Evolutionary conservation across 352 stramenopile genomes (phyloP).

Genomic region (Phytophthora rubi): DNA sequence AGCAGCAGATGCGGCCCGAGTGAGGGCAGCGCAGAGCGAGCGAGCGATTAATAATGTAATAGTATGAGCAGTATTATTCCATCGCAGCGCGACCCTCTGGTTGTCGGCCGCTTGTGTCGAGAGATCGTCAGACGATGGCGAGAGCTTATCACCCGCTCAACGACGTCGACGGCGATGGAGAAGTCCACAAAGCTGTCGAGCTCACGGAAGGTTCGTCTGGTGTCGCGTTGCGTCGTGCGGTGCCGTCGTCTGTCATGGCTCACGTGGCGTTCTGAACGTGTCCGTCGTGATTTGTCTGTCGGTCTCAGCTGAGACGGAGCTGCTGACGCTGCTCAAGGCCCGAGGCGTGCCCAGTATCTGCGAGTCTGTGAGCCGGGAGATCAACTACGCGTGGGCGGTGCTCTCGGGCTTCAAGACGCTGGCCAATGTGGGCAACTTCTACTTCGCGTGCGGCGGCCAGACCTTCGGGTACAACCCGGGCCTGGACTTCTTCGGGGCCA

Average conservation of each 20-base stretch:
- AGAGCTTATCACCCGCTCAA: constrained; percentile 45
- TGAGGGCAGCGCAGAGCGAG: constrained; percentile 19
- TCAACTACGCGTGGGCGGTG: constrained; percentile 80
- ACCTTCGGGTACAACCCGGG: constrained; percentile 76
- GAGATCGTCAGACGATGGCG: constrained; percentile 28
- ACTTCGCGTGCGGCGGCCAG: constrained; percentile 72
- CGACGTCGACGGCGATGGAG: constrained; percentile 8
- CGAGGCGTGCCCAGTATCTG: constrained; percentile 72
- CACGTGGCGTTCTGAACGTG: neutral
- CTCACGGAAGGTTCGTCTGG: constrained; percentile 48
- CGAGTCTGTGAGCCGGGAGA: constrained; percentile 75
- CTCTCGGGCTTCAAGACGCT: constrained; percentile 75
- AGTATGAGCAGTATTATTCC: constrained; percentile 44
- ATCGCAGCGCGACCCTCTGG: constrained; percentile 10
- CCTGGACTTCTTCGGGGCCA: constrained; percentile 65
- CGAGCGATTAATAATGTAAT: constrained; percentile 58
- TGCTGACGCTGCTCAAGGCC: constrained; percentile 66
- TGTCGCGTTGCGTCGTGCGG: neutral
- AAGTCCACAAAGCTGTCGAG: constrained; percentile 18
- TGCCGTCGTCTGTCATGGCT: neutral
- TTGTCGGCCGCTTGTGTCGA: neutral
- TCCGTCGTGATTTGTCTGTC: constrained; percentile 7
- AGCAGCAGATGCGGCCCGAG: constrained; percentile 22
- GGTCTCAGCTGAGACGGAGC: constrained; percentile 62
- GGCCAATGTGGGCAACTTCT: constrained; percentile 73